Evolutionary conservation across 495 filamentous ascomycete genomes (phyloP).

Genomic region (Tuber aestivum): DNA sequence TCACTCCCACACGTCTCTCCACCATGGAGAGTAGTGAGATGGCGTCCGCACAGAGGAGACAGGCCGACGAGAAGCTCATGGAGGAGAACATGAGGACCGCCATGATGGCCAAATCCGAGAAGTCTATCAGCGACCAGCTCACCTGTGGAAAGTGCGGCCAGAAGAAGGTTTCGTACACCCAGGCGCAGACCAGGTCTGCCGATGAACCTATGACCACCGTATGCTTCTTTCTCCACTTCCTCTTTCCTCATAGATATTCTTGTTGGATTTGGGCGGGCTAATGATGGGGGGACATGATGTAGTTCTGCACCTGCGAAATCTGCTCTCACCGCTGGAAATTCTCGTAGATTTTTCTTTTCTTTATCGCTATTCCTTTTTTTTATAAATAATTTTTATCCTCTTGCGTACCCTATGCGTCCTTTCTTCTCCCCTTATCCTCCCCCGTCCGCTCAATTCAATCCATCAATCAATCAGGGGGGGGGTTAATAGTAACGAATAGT

Average conservation of each 20-base stretch:
- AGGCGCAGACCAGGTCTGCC: slow-evolving; percentile 90
- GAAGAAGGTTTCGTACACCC: slow-evolving; percentile 89
- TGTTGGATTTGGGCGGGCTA: neutral
- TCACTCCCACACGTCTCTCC: slow-evolving; percentile 66
- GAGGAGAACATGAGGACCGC: slow-evolving; percentile 94
- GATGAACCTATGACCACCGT: slow-evolving; percentile 83
- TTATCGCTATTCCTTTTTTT: neutral
- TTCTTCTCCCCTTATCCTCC: neutral
- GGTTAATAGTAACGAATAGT: slow-evolving; percentile 18
- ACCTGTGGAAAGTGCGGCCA: slow-evolving; percentile 84
- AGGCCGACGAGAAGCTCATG: slow-evolving; percentile 61
- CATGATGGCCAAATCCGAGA: slow-evolving; percentile 82
- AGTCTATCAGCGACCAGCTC: slow-evolving; percentile 75
- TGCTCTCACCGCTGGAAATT: slow-evolving; percentile 73
- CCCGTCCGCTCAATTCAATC: neutral
- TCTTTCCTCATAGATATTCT: neutral
- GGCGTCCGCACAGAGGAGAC: slow-evolving; percentile 63
- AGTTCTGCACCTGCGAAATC: slow-evolving; percentile 66
- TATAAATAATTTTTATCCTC: neutral
- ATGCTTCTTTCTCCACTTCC: slow-evolving; percentile 4
- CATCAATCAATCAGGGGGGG: slow-evolving; percentile 27
- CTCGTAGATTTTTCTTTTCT: slow-evolving; percentile 22
- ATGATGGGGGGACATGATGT: slow-evolving; percentile 1
- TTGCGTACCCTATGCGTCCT: neutral
- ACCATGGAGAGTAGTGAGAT: slow-evolving; percentile 60